Evolutionary conservation across 371 early-diverging fungal genomes (phyloP).

Genomic region (Syncephalastrum monosporum): DNA sequence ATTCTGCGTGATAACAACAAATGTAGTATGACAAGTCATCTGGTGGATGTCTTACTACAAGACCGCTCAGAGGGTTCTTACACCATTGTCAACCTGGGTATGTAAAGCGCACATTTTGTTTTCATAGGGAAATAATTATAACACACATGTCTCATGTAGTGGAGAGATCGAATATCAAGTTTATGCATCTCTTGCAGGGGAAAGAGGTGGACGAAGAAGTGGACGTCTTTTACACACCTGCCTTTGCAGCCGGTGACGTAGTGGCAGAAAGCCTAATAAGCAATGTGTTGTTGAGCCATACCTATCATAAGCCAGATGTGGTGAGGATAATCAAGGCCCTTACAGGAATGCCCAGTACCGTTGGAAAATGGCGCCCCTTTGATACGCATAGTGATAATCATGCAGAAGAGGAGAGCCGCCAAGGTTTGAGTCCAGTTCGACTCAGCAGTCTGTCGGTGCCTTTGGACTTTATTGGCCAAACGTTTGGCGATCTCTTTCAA

Average conservation of each 20-base stretch:
- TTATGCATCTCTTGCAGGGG: slow-evolving; percentile 41
- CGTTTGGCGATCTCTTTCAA: not conserved
- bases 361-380: no score
- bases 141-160: no score
- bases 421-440: no score
- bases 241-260: slow-evolving; percentile 54
- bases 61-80: slow-evolving; percentile 23
- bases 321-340: slow-evolving; percentile 50
- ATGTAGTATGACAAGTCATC: slow-evolving; percentile 38
- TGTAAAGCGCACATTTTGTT: not conserved
- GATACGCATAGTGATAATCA: no score
- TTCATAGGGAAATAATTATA: no score
- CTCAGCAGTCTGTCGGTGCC: no score
- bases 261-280: slow-evolving; percentile 43
- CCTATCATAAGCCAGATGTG: slow-evolving; percentile 52
- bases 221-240: slow-evolving; percentile 41
- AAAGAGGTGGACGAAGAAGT: slow-evolving; percentile 36
- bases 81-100: slow-evolving; percentile 35
- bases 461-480: slow-evolving; percentile 1
- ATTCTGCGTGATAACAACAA: not conserved
- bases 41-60: slow-evolving; percentile 30
- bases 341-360: slow-evolving; percentile 33
- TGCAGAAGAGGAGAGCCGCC: no score
- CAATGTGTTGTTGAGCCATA: slow-evolving; percentile 48
- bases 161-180: slow-evolving; percentile 50